Conservation (phyloP, 257 asterid species). For the Parsonsia alboflavescens region DNA sequence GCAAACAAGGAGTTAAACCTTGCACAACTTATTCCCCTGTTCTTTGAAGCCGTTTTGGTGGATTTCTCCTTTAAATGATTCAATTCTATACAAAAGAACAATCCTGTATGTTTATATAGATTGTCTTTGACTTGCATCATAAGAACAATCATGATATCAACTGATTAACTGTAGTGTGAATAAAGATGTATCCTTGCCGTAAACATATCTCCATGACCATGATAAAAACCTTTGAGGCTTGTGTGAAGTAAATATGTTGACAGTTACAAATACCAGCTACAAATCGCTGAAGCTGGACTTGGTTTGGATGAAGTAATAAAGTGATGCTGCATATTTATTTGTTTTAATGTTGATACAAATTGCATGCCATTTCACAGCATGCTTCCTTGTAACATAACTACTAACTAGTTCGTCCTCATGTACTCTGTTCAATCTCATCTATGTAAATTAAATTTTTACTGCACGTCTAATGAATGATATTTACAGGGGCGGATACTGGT, state of each 20-base stretch:
- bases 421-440: background rate
- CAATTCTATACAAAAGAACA: background rate
- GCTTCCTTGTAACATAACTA: background rate
- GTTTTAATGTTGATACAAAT: background rate
- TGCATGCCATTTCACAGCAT: background rate
- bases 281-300: background rate
- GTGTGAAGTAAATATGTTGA: background rate
- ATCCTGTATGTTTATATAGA: too few relatives aligned
- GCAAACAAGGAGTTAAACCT: background rate
- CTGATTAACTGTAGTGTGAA: too few relatives aligned
- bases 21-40: background rate
- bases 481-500: constrained; percentile 89
- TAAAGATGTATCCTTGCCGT: background rate
- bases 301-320: background rate
- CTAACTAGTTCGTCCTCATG: background rate
- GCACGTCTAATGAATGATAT: background rate
- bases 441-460: background rate
- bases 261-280: background rate
- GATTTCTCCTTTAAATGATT: background rate
- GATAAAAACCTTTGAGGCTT: background rate
- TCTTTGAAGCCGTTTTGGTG: background rate
- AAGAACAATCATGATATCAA: too few relatives aligned
- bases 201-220: background rate
- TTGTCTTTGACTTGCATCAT: too few relatives aligned
- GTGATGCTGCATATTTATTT: background rate